phyloP scores from a whole-genome alignment of 2,329 filamentous ascomycete species.

The Microsporum ferrugineum region DNA sequence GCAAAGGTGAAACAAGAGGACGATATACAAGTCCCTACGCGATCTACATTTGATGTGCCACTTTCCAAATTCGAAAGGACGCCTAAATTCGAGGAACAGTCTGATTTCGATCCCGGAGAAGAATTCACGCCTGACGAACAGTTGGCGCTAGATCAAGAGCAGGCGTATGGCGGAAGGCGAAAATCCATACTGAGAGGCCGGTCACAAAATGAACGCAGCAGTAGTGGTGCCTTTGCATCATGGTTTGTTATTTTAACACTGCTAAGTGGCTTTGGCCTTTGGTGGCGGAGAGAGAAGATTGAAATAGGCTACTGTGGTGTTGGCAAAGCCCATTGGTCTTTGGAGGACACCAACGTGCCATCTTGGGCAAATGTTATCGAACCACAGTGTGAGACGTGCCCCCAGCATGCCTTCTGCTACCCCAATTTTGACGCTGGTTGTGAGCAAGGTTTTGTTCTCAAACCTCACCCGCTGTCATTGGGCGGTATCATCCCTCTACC shows the following conservation, averaged over 20 bases:
- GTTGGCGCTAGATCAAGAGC: constrained; percentile 63
- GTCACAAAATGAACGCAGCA: constrained; percentile 28
- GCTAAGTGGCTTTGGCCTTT: constrained; percentile 60
- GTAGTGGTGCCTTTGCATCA: constrained; percentile 50
- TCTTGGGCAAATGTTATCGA: constrained; percentile 59
- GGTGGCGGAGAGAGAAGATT: constrained; percentile 93
- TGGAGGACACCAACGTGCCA: constrained; percentile 56
- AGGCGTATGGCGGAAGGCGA: constrained; percentile 42
- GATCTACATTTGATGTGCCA: constrained; percentile 49
- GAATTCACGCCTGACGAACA: constrained; percentile 92
- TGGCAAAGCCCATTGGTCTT: constrained; percentile 51
- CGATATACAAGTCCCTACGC: constrained; percentile 42
- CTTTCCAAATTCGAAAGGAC: constrained; percentile 31
- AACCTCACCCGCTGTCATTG: constrained; percentile 70
- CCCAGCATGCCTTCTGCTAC: constrained; percentile 80
- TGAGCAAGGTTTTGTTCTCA: constrained; percentile 75
- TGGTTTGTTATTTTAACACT: constrained; percentile 60
- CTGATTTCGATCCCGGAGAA: constrained; percentile 56
- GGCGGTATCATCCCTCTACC: constrained; percentile 72
- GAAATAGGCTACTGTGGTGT: constrained; percentile 90
- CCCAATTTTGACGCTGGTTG: constrained; percentile 65
- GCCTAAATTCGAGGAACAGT: constrained; percentile 31
- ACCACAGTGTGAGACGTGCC: constrained; percentile 81
- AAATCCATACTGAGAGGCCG: constrained; percentile 16
- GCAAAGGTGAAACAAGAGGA: constrained; percentile 40